These are phyloP conservation scores for Tolypocladium capitatum DNA, from an alignment of 2,329 filamentous ascomycete genomes.

Conservation along the genomic window DNA sequence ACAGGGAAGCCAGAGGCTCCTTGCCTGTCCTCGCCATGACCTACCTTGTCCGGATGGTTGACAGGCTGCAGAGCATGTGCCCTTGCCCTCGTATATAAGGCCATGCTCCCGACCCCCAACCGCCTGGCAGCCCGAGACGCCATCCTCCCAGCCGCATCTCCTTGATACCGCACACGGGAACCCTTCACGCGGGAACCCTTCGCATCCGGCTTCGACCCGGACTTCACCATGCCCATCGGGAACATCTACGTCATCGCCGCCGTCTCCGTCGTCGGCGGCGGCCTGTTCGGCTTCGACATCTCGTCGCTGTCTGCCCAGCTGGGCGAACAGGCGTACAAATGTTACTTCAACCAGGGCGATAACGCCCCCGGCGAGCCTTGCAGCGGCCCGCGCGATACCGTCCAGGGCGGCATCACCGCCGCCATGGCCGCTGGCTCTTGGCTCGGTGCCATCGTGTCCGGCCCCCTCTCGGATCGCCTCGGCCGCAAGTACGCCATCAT, in stretches of 20 bases:
- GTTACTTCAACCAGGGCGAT: conserved; percentile 24
- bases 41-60: no score
- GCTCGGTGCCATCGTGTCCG: conserved; percentile 33
- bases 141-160: background rate
- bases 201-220: background rate
- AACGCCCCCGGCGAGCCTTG: conserved; percentile 17
- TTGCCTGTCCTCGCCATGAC: no score
- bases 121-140: background rate
- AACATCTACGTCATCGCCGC: conserved; percentile 23
- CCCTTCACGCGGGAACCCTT: background rate
- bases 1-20: background rate
- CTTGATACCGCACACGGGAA: background rate
- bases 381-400: conserved; percentile 23
- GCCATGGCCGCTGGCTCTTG: conserved; percentile 39
- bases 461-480: conserved; percentile 33
- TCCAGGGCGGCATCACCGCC: conserved; percentile 38
- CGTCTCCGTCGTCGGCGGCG: conserved; percentile 24
- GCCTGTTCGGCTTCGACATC: conserved; percentile 42
- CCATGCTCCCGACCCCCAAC: background rate
- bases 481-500: conserved; percentile 38
- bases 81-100: background rate
- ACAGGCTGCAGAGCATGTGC: background rate
- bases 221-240: conserved; percentile 15
- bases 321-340: conserved; percentile 21
- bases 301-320: conserved; percentile 38